phyloP scores from a whole-genome alignment of 768 basidiomycete species.

The Astraeus odoratus region DNA sequence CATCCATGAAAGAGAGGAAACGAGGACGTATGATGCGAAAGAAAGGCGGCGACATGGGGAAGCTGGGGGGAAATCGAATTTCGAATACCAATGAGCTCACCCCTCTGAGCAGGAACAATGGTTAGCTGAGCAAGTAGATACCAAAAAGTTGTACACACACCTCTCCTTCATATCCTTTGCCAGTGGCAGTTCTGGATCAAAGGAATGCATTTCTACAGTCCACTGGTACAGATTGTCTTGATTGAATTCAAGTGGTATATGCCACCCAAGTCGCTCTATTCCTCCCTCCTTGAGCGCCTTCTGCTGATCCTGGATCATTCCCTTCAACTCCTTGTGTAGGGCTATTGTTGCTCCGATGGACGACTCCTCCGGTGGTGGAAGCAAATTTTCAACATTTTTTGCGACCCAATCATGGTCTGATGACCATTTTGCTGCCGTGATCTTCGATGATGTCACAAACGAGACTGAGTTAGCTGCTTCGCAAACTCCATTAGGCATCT shows the following conservation, averaged over 20 bases:
- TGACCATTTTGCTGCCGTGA: constrained; percentile 37
- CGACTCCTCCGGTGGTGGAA: constrained; percentile 57
- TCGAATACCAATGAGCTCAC: constrained; percentile 67
- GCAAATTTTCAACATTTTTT: constrained; percentile 35
- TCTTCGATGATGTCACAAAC: not conserved
- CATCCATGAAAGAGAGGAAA: constrained; percentile 59
- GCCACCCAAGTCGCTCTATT: constrained; percentile 50
- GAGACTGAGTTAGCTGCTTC: not conserved
- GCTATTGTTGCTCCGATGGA: constrained; percentile 48
- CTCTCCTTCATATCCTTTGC: constrained; percentile 50
- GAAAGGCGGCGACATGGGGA: constrained; percentile 67
- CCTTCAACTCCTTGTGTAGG: constrained; percentile 53
- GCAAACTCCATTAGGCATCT: constrained; percentile 4
- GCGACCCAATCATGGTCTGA: constrained; percentile 46
- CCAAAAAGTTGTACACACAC: constrained; percentile 25
- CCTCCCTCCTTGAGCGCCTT: constrained; percentile 38
- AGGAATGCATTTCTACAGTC: constrained; percentile 69
- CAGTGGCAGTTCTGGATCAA: constrained; percentile 54
- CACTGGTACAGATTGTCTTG: constrained; percentile 66
- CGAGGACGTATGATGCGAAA: constrained; percentile 71
- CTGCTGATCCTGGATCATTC: constrained; percentile 57
- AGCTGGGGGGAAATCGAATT: constrained; percentile 59
- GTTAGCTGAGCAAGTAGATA: not conserved
- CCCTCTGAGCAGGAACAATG: constrained; percentile 27
- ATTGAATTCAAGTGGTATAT: constrained; percentile 58